Evolutionary conservation across 495 filamentous ascomycete species (phyloP), one percentile per base, ranked within the genome.

Genomic region (Daldinia childiae): DNA sequence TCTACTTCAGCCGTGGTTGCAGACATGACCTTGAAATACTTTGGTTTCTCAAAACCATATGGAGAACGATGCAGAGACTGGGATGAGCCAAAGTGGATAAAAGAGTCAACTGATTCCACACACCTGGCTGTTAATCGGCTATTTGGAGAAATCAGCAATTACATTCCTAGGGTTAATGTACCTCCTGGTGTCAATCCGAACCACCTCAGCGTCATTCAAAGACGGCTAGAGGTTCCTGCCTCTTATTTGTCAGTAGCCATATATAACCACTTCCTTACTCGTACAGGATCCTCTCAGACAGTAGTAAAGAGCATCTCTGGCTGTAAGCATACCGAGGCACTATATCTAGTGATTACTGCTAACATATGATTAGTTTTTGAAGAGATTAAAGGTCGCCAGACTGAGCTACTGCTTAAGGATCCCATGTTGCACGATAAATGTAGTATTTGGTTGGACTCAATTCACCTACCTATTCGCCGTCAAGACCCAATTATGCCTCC

Each of bases 1-100:
- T 68, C 78, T 12, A 77, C 78, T 0, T 71, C 69, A 2, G 77
- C 78, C 30, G 58, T 66, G 1, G 52, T 83, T n/a, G 79, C 74
- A 4, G 74, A 82, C 29, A 59, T 73, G 27, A 50, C 74, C 8
- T 60, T 77, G 21, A 69, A 73, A 34, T 75, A 71, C 12, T 72
- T 82, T 8, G 43, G 36, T 11, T 72, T 83, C 7, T 65, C 78
- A 1, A 39, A 24, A 30, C 69, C 72, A 7, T 43, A 62, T 3
- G 43, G 59, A 34, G 15, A 66, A 9, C 72, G 69, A 52, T 75
- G 62, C 43, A 56, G 63, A 24, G 72, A 77, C 15, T 76, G 71
- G 65, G 34, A 74, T 38, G 55, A 67, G 45, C 45, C 14, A n/a
- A 57, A 45, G 29, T 73, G 62, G 66, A 63, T 7, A 2, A 21